These are phyloP conservation scores for Pterocarpus santalinus DNA, from an alignment of 306 rosid genomes.

Conservation along the genomic window DNA sequence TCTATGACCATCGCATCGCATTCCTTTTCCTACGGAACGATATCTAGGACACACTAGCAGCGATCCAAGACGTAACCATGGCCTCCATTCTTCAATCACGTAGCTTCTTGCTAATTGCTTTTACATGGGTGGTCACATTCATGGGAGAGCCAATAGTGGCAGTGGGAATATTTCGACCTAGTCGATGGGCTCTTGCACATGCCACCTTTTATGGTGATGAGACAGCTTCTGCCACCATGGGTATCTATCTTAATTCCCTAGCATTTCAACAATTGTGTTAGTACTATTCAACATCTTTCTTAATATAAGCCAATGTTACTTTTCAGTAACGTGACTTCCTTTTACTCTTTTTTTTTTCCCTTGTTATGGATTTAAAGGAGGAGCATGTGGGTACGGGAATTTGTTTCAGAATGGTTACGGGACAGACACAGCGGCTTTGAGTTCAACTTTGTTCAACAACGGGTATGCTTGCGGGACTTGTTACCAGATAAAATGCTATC, in stretches of 20 bases:
- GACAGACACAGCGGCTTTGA: slow-evolving; percentile 78
- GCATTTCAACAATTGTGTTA: not conserved
- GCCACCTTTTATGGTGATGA: slow-evolving; percentile 97
- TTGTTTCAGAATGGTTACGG: slow-evolving; percentile 81
- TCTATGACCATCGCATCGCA: slow-evolving; percentile 45
- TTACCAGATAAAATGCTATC: slow-evolving; percentile 76
- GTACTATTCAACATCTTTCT: not conserved
- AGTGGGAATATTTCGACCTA: slow-evolving; percentile 59
- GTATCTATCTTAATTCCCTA: slow-evolving; percentile 46
- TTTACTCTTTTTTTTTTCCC: not conserved
- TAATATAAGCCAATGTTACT: not conserved
- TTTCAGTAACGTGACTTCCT: not conserved
- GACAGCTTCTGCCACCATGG: slow-evolving; percentile 85
- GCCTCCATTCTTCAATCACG: slow-evolving; percentile 52
- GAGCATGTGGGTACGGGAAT: slow-evolving; percentile 95
- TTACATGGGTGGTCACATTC: slow-evolving; percentile 48
- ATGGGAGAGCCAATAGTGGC: slow-evolving; percentile 39
- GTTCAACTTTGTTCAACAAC: slow-evolving; percentile 80
- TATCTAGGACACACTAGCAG: not conserved
- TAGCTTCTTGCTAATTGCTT: slow-evolving; percentile 49
- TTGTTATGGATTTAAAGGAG: slow-evolving; percentile 56
- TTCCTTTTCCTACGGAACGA: not conserved
- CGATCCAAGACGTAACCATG: slow-evolving; percentile 53
- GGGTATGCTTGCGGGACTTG: slow-evolving; percentile 91
- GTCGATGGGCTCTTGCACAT: slow-evolving; percentile 72